Evolutionary conservation across 179 eudicot genomes (phyloP).

Genomic region (Dionaea muscipula): DNA sequence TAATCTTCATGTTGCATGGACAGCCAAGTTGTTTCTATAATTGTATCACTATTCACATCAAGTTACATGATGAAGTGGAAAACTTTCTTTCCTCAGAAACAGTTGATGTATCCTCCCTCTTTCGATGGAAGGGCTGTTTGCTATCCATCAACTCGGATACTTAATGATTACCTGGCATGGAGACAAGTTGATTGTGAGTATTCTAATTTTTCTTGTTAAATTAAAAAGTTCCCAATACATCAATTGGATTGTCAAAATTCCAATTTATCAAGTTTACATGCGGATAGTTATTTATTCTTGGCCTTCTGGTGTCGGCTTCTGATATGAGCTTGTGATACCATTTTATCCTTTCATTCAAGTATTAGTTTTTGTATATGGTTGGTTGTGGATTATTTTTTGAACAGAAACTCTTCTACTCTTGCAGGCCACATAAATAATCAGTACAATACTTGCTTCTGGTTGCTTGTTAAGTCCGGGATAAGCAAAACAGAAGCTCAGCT

Average conservation of each 20-base stretch:
- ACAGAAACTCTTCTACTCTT: slow-evolving; percentile 6
- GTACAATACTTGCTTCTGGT: slow-evolving; percentile 96
- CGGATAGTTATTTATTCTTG: too few species aligned
- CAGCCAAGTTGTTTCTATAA: slow-evolving; percentile 66
- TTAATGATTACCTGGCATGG: slow-evolving; percentile 81
- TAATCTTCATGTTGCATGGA: neutral
- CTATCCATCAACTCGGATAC: slow-evolving; percentile 66
- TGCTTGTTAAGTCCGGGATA: slow-evolving; percentile 76
- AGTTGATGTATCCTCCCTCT: slow-evolving; percentile 47
- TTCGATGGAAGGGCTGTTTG: slow-evolving; percentile 95
- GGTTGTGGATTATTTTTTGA: too few species aligned
- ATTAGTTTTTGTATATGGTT: too few species aligned
- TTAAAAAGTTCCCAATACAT: too few species aligned
- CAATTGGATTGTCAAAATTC: too few species aligned
- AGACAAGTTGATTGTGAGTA: slow-evolving; percentile 97
- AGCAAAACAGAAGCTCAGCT: slow-evolving; percentile 59
- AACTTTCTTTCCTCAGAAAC: slow-evolving; percentile 47
- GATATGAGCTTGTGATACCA: too few species aligned
- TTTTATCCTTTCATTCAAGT: too few species aligned
- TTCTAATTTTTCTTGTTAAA: neutral
- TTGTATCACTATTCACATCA: slow-evolving; percentile 66
- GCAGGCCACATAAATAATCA: slow-evolving; percentile 95
- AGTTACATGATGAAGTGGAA: slow-evolving; percentile 58
- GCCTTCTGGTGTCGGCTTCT: too few species aligned
- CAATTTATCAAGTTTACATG: too few species aligned